phyloP scores from a whole-genome alignment of 2,329 filamentous ascomycete species.

The Aschersonia sp. region DNA sequence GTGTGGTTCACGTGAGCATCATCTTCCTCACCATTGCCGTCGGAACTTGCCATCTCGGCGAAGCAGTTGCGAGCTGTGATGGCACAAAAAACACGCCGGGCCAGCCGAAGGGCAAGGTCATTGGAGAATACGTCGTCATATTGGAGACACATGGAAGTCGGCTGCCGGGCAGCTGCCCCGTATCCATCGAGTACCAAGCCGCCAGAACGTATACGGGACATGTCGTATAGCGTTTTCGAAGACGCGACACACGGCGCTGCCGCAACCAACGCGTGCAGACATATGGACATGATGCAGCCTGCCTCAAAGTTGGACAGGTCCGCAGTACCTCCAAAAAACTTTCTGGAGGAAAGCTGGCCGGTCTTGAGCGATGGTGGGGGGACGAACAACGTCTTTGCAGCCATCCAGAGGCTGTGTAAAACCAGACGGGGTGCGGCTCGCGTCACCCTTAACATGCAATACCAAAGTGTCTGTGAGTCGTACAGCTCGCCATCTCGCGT shows the following conservation, averaged over 20 bases:
- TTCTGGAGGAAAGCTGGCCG: constrained; percentile 16
- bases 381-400: constrained; percentile 42
- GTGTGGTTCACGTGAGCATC: constrained; percentile 12
- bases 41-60: constrained; percentile 25
- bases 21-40: constrained; percentile 19
- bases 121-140: constrained; percentile 51
- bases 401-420: constrained; percentile 51
- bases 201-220: constrained; percentile 45
- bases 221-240: constrained; percentile 35
- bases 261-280: constrained; percentile 47
- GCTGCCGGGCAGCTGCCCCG: constrained; percentile 29
- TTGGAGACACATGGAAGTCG: constrained; percentile 35
- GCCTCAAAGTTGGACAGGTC: constrained; percentile 30
- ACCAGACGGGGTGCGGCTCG: constrained; percentile 42
- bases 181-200: constrained; percentile 34
- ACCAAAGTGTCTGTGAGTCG: constrained; percentile 49
- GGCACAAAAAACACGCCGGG: constrained; percentile 42
- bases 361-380: constrained; percentile 31
- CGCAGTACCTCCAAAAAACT: constrained; percentile 2
- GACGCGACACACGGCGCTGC: constrained; percentile 36
- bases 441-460: constrained; percentile 46
- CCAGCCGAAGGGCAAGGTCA: constrained; percentile 43
- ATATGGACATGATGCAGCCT: constrained; percentile 41
- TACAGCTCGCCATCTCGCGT: constrained; percentile 34
- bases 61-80: constrained; percentile 39